phyloP scores from a whole-genome alignment of 768 basidiomycete genomes.

The Tubosaeta brunneosetosa region DNA sequence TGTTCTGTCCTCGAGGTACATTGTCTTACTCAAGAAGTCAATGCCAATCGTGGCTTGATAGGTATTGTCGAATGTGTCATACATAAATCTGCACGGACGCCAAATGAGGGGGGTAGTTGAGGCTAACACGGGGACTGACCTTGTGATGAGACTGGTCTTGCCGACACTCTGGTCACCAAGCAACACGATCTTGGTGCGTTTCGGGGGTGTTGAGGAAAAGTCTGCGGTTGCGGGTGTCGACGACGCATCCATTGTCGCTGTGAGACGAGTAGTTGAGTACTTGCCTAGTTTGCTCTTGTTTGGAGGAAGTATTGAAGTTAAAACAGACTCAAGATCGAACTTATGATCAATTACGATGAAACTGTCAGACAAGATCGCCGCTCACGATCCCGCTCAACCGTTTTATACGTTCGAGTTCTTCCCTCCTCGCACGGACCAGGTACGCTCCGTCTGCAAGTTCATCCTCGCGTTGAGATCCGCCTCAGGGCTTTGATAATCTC shows the following conservation, averaged over 20 bases:
- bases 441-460: constrained; percentile 21
- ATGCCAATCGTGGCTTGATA: constrained; percentile 98
- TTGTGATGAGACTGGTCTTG: constrained; percentile 97
- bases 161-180: constrained; percentile 97
- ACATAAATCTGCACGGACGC: constrained; percentile 75
- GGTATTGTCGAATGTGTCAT: constrained; percentile 99
- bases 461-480: constrained; percentile 1
- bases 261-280: not conserved
- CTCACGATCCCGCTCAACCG: constrained; percentile 43
- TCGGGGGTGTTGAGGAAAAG: constrained; percentile 84
- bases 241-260: constrained; percentile 43
- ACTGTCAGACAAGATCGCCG: constrained; percentile 62
- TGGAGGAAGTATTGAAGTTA: constrained; percentile 2
- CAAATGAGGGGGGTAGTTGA: constrained; percentile 4
- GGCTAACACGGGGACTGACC: constrained; percentile 43
- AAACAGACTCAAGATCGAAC: not conserved
- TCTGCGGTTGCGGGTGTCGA: constrained; percentile 72
- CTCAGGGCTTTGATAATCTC: constrained; percentile 87
- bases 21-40: constrained; percentile 99
- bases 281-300: constrained; percentile 25
- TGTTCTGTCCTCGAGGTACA: constrained; percentile 98
- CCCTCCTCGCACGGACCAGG: constrained; percentile 91
- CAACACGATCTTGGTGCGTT: constrained; percentile 94
- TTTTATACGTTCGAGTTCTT: constrained; percentile 98
- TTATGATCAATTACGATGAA: constrained; percentile 47